phyloP scores from a whole-genome alignment of 2,329 filamentous ascomycete genomes.

The Ophiosphaerella herpotricha region DNA sequence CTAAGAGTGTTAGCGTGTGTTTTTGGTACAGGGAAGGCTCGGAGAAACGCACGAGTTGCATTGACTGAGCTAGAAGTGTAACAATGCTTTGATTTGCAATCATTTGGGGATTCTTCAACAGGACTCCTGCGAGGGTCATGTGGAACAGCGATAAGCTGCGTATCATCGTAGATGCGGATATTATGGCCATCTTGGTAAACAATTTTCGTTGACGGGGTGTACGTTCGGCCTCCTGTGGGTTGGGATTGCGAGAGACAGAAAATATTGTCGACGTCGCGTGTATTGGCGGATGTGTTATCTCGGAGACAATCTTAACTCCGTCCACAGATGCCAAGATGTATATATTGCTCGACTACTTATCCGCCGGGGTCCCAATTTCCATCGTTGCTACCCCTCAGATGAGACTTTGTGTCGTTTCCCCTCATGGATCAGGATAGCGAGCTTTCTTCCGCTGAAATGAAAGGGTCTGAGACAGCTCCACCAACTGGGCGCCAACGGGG shows the following conservation, averaged over 20 bases:
- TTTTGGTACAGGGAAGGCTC: background rate
- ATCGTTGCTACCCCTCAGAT: too few species aligned
- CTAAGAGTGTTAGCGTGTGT: slow-evolving; percentile 45
- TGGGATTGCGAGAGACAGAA: background rate
- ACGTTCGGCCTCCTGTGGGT: background rate
- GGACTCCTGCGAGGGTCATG: slow-evolving; percentile 80
- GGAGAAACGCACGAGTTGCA: slow-evolving; percentile 69
- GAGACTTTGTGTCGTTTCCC: too few species aligned
- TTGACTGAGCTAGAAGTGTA: slow-evolving; percentile 78
- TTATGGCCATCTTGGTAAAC: slow-evolving; percentile 69
- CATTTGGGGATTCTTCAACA: slow-evolving; percentile 72
- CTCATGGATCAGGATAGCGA: slow-evolving; percentile 15
- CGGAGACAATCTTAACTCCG: slow-evolving; percentile 26
- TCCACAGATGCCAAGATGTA: slow-evolving; percentile 5
- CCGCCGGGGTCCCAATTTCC: too few species aligned
- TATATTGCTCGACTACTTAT: too few species aligned
- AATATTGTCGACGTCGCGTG: slow-evolving; percentile 8
- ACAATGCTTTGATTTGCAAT: slow-evolving; percentile 82
- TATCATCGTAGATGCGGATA: slow-evolving; percentile 81
- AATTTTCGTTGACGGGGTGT: background rate
- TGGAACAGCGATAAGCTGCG: slow-evolving; percentile 83
- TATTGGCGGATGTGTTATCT: background rate
- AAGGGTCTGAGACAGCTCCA: background rate
- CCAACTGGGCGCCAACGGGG: background rate
- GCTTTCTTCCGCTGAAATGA: background rate